Conservation (phyloP, 139 green algal species). For the Picochlorum costavermella region DNA sequence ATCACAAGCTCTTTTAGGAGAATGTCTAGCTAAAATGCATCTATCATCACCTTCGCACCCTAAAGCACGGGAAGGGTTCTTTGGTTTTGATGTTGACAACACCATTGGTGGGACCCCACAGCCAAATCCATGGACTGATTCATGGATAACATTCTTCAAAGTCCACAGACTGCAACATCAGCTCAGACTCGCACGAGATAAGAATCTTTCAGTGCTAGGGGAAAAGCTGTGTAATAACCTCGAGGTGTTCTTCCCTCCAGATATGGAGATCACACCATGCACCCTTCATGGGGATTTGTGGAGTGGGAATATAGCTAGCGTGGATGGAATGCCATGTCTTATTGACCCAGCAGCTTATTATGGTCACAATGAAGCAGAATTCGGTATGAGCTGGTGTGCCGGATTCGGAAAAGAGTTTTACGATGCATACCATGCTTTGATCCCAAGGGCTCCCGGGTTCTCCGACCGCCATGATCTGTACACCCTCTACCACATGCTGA, state of each 20-base stretch:
- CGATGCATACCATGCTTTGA: constrained; percentile 50
- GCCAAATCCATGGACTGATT: constrained; percentile 80
- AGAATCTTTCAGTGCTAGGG: constrained; percentile 44
- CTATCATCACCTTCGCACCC: constrained; percentile 51
- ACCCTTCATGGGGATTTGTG: constrained; percentile 95
- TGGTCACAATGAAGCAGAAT: constrained; percentile 92
- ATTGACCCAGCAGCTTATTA: constrained; percentile 86
- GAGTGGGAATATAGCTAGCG: constrained; percentile 85
- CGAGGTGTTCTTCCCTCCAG: constrained; percentile 65
- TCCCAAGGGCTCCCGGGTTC: constrained; percentile 60
- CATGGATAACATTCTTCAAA: constrained; percentile 80
- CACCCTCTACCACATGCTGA: constrained; percentile 86
- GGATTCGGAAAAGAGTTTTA: constrained; percentile 53
- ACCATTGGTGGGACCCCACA: constrained; percentile 91
- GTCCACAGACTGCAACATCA: constrained; percentile 59
- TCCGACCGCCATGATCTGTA: constrained; percentile 76
- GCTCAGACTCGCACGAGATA: constrained; percentile 56
- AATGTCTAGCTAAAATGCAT: constrained; percentile 80
- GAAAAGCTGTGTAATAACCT: constrained; percentile 68
- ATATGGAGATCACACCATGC: constrained; percentile 29
- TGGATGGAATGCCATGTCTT: constrained; percentile 60
- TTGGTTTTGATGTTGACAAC: constrained; percentile 94
- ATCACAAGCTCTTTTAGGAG: constrained; percentile 57
- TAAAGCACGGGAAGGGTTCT: constrained; percentile 43
- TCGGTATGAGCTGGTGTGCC: constrained; percentile 80